Base-by-base conservation (phyloP, 1,139 yeast species). In the Insectozyma bohioensis region DNA sequence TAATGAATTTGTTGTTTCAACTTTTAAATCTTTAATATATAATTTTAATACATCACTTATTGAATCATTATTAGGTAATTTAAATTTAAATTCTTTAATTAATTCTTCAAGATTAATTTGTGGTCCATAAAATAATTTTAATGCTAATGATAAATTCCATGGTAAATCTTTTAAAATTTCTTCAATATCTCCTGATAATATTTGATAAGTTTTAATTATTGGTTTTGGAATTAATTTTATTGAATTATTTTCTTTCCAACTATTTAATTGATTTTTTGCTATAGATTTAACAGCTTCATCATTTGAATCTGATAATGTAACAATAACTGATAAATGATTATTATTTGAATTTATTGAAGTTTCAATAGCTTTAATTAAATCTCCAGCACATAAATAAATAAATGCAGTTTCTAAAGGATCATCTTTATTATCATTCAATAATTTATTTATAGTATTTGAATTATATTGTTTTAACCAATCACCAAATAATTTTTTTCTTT, bases 221-320 rank as follows among this genome's bases (percentile, higher is more conserved):
- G 72, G 60, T 1, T 35, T 37, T 1, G 94, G 88, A 30, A 85
- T 72, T 7, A 59, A 56, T 5, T 56, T 52, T 2, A 65, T 28
- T 0, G 67, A 45, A 4, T 68, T 56, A n/a, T 60, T 59, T 2
- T 57, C 58, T 10, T 54, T 51, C 97, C 97, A 90, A 31, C 72
- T 76, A 3, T 63, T 59, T 14, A 90, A 56, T 54, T 88, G 96
- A 22, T 61, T 57, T 5, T 52, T 45, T 0, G 96, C 90, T 35
- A 77, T 62, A 1, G 51, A 49, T 36, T 72, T 66, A 1, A 84
- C 79, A 1, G 69, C 63, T 1, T 67, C 67, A 45, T 80, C 85
- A 43, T 82, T 80, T 0, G 92, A 75, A 26, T 85, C 95, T 10
- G 84, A 58, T 31, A 85, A 58, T 0, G 95, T 72, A n/a, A 90